A percentile compares a stretch with the other conserved stretches of the same genome.
phyloP scores from a whole-genome alignment of 1,139 yeast species.

The Saccharomyces hybrid region DNA sequence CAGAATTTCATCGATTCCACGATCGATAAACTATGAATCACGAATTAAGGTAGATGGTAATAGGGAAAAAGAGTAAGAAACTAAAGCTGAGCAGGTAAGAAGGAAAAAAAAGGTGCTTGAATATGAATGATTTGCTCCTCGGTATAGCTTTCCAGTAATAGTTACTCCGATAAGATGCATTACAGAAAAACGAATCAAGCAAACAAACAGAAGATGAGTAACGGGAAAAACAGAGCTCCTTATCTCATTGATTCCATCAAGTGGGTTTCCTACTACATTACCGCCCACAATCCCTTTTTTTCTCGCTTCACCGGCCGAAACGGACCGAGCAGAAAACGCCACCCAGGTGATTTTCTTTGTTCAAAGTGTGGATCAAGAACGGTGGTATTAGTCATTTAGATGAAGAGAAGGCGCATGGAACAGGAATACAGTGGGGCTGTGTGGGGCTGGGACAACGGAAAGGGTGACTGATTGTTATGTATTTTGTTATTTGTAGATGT shows the following conservation, averaged over 20 bases:
- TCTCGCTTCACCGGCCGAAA: background rate
- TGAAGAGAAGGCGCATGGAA: background rate
- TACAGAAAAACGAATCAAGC: background rate
- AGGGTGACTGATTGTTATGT: background rate
- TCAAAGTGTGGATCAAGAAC: background rate
- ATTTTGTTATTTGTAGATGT: background rate
- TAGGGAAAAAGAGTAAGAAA: background rate
- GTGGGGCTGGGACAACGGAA: background rate
- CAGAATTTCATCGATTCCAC: background rate
- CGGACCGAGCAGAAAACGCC: background rate
- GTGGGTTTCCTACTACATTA: background rate
- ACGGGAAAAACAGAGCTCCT: background rate
- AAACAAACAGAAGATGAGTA: background rate
- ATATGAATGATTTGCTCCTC: background rate
- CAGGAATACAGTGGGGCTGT: background rate
- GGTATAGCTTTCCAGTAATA: background rate
- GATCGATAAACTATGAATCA: background rate
- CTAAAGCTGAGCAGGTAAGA: background rate
- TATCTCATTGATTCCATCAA: background rate
- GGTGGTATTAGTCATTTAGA: background rate
- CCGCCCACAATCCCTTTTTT: slow-evolving; percentile 1
- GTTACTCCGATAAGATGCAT: background rate
- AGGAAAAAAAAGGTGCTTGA: background rate
- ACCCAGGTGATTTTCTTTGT: background rate
- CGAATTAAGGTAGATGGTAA: background rate